Percentiles rank a stretch among this genome's conserved stretches.
phyloP scores from a whole-genome alignment of 2,329 filamentous ascomycete genomes.

The Ampelomyces quisqualis region DNA sequence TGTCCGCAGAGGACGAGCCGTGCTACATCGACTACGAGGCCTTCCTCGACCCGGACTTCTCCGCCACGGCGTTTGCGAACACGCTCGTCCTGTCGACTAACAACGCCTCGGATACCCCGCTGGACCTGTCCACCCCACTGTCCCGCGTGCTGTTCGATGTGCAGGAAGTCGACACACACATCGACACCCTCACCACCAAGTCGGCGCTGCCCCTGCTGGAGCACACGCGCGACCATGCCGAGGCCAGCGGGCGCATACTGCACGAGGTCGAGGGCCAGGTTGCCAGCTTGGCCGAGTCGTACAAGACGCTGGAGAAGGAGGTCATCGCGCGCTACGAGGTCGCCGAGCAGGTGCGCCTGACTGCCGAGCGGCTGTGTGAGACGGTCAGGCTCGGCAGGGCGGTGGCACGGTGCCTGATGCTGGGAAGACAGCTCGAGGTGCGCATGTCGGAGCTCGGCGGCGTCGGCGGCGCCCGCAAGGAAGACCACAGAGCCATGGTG shows the following conservation, averaged over 20 bases:
- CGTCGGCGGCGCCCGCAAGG: slow-evolving; percentile 53
- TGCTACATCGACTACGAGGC: slow-evolving; percentile 97
- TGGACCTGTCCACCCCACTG: slow-evolving; percentile 91
- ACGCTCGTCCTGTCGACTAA: slow-evolving; percentile 85
- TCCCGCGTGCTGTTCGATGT: slow-evolving; percentile 94
- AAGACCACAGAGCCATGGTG: slow-evolving; percentile 78
- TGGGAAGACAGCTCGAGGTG: slow-evolving; percentile 84
- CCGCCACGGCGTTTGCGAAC: slow-evolving; percentile 80
- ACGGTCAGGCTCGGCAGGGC: slow-evolving; percentile 75
- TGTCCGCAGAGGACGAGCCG: slow-evolving; percentile 53
- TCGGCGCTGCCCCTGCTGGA: slow-evolving; percentile 77
- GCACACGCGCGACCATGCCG: slow-evolving; percentile 73
- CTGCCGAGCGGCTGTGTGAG: slow-evolving; percentile 76
- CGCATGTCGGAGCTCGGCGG: slow-evolving; percentile 71
- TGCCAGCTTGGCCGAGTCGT: slow-evolving; percentile 76
- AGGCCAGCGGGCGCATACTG: slow-evolving; percentile 71
- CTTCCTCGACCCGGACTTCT: slow-evolving; percentile 82
- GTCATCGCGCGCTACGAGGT: slow-evolving; percentile 82
- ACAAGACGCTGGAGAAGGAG: slow-evolving; percentile 80
- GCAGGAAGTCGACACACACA: slow-evolving; percentile 94
- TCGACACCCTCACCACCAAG: slow-evolving; percentile 83
- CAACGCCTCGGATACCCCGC: slow-evolving; percentile 82
- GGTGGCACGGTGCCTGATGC: slow-evolving; percentile 74
- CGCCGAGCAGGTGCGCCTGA: slow-evolving; percentile 77
- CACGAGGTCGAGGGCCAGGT: slow-evolving; percentile 78